These are phyloP conservation scores for Coemansia sp. DNA, from an alignment of 192 early-diverging fungal species.

Conservation along the genomic window DNA sequence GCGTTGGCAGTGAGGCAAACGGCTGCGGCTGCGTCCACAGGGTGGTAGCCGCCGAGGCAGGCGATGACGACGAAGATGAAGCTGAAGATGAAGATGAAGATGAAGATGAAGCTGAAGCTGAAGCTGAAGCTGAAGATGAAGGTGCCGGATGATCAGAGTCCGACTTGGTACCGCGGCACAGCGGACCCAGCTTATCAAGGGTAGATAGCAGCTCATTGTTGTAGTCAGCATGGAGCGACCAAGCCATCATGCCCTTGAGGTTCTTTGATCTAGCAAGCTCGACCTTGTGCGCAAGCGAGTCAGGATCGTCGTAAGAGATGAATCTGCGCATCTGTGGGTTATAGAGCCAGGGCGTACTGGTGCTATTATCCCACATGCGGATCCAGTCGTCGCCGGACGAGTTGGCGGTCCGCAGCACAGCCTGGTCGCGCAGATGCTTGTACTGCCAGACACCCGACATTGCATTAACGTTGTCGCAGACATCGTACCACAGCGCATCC, in stretches of 20 bases:
- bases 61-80: background rate
- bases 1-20: slow-evolving; percentile 24
- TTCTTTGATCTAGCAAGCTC: slow-evolving; percentile 52
- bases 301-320: slow-evolving; percentile 78
- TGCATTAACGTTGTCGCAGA: slow-evolving; percentile 42
- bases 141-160: slow-evolving; percentile 18
- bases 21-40: slow-evolving; percentile 25
- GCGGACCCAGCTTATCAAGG: slow-evolving; percentile 26
- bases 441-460: slow-evolving; percentile 68
- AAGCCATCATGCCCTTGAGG: slow-evolving; percentile 69
- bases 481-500: slow-evolving; percentile 51
- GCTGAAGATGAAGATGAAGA: slow-evolving; percentile 6
- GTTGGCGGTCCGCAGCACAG: slow-evolving; percentile 43
- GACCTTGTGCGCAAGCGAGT: slow-evolving; percentile 64
- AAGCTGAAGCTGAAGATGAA: background rate
- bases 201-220: slow-evolving; percentile 59
- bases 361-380: slow-evolving; percentile 56
- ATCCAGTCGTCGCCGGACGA: slow-evolving; percentile 58
- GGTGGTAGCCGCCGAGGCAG: too few species aligned
- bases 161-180: slow-evolving; percentile 35
- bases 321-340: slow-evolving; percentile 62
- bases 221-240: slow-evolving; percentile 51
- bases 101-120: background rate
- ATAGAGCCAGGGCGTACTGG: slow-evolving; percentile 60
- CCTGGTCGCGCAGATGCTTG: slow-evolving; percentile 58